Evolutionary conservation across 257 asterid species (phyloP).

Genomic region (Nicotiana sylvestris): DNA sequence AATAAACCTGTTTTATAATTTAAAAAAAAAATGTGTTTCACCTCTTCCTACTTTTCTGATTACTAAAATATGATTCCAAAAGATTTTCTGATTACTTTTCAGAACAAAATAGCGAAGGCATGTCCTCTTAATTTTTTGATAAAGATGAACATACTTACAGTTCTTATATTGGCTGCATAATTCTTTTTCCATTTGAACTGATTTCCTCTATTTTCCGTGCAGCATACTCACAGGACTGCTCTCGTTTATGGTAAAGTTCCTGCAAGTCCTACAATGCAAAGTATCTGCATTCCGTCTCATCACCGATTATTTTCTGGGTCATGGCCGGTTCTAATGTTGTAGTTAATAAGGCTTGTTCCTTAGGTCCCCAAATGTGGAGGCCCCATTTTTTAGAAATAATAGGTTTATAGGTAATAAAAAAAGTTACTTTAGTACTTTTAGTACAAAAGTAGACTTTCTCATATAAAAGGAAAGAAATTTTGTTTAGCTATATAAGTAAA

Average conservation of each 20-base stretch:
- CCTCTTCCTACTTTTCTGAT: neutral
- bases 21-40: neutral
- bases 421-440: too few relatives aligned
- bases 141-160: neutral
- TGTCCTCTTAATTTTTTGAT: neutral
- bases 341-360: too few relatives aligned
- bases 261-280: neutral
- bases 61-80: neutral
- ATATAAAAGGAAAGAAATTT: too few relatives aligned
- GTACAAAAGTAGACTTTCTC: too few relatives aligned
- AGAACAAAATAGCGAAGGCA: neutral
- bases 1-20: neutral
- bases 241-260: slow-evolving; percentile 88
- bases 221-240: slow-evolving; percentile 97
- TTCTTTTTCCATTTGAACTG: slow-evolving; percentile 17
- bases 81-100: neutral
- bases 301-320: neutral
- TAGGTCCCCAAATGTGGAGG: too few relatives aligned
- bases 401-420: too few relatives aligned
- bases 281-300: neutral
- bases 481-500: too few relatives aligned
- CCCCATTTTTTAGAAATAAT: too few relatives aligned
- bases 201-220: slow-evolving; percentile 38
- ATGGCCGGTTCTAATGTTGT: too few relatives aligned
- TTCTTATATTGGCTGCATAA: neutral